These are phyloP conservation scores for Plenodomus tracheiphilus DNA, from an alignment of 2,329 filamentous ascomycete species.

Conservation along the genomic window DNA sequence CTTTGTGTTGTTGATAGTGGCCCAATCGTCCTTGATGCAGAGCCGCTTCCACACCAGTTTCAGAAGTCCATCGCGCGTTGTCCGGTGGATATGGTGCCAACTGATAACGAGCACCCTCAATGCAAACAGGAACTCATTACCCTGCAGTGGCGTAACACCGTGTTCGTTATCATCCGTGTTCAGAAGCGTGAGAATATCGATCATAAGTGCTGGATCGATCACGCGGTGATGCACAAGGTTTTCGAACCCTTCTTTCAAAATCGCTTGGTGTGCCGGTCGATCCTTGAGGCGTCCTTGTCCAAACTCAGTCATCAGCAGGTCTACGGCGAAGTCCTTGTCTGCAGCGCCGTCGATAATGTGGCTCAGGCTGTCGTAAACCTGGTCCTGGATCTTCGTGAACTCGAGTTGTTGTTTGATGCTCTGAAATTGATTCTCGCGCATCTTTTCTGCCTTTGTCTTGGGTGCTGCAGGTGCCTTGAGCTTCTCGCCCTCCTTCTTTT, in stretches of 20 bases:
- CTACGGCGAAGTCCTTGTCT: constrained; percentile 76
- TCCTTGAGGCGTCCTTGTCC: constrained; percentile 57
- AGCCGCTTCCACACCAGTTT: constrained; percentile 85
- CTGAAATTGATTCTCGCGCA: constrained; percentile 32
- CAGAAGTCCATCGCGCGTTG: constrained; percentile 53
- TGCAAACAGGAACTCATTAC: constrained; percentile 73
- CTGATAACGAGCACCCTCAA: constrained; percentile 60
- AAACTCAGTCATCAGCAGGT: constrained; percentile 73
- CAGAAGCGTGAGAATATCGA: constrained; percentile 81
- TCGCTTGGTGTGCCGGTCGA: constrained; percentile 67
- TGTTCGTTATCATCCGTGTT: constrained; percentile 53
- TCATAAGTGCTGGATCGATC: constrained; percentile 61
- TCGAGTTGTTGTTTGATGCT: constrained; percentile 63
- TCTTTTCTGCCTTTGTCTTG: constrained; percentile 46
- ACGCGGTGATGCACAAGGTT: constrained; percentile 72
- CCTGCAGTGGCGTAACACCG: constrained; percentile 50
- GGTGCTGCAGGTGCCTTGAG: constrained; percentile 48
- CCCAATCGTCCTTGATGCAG: constrained; percentile 84
- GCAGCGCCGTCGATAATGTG: constrained; percentile 71
- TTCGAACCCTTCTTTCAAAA: constrained; percentile 72
- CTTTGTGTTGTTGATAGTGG: constrained; percentile 73
- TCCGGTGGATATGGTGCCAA: constrained; percentile 56
- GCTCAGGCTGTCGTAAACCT: constrained; percentile 71
- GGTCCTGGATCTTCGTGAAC: constrained; percentile 78
- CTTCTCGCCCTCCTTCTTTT: constrained; percentile 51